phyloP scores from a whole-genome alignment of 129 eudicot genomes.

The Gnaphalium uliginosum region DNA sequence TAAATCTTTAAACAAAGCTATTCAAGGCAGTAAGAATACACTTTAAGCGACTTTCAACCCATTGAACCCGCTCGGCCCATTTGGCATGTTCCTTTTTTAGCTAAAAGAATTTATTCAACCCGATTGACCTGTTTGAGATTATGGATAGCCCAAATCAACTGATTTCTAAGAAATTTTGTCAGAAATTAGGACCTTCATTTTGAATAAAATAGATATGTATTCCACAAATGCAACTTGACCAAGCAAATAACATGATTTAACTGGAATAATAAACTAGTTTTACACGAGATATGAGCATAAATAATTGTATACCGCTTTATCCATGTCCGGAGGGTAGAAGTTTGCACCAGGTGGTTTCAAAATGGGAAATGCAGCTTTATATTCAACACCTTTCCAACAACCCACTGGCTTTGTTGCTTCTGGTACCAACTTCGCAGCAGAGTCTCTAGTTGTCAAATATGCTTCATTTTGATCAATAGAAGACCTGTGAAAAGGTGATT shows the following conservation, averaged over 20 bases:
- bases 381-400: conserved; percentile 91
- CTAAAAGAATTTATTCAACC: not conserved
- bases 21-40: not conserved
- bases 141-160: not conserved
- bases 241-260: not conserved
- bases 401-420: conserved; percentile 61
- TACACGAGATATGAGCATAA: conserved; percentile 4
- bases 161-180: not conserved
- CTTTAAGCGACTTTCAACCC: not conserved
- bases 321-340: conserved; percentile 94
- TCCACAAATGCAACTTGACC: not conserved
- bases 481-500: conserved; percentile 57
- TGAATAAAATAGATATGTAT: not conserved
- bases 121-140: not conserved
- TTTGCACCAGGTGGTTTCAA: conserved; percentile 77
- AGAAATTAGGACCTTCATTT: not conserved
- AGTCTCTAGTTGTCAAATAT: conserved; percentile 85
- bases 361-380: conserved; percentile 74
- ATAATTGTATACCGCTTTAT: conserved; percentile 64
- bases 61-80: not conserved
- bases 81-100: not conserved
- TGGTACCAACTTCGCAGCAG: conserved; percentile 59
- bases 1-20: not conserved
- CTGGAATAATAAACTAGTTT: not conserved
- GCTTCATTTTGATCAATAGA: conserved; percentile 80